Evolutionary conservation across 2,329 filamentous ascomycete species (phyloP), one percentile per base, ranked within the genome.

Genomic region (Pseudopithomyces chartarum): DNA sequence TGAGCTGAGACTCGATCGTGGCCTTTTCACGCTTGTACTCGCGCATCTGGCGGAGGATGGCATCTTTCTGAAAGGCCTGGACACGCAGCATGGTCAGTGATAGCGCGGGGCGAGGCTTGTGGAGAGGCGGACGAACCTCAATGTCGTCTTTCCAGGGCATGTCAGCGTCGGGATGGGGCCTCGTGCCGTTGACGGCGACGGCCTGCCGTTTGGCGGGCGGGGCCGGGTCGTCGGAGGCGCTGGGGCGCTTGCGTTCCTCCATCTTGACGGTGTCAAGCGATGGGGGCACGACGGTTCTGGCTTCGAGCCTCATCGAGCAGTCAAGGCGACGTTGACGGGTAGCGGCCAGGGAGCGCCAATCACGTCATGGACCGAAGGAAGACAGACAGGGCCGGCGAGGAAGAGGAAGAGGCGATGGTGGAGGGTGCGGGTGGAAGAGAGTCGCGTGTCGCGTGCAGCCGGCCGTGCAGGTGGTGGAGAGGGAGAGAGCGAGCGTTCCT

Each of bases 171-270:
- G 85, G 84, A 73, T 87, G 85, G 67, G 84, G 80, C 68, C 84
- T 86, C 62, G 82, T 80, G 71, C 92, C 92, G 82, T 97, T 97
- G 64, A 94, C 85, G 51, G 68, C 65, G 58, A 75, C 67, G 54
- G 92, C 91, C 77, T 96, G 90, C 79, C 92, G 90, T 84, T 98
- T 99, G 73, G 88, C 90, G 20, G 94, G 93, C 65, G 94, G 94
- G 64, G 90, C 90, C 73, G 91, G 82, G 67, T 97, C 92, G 77
- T 95, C 90, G 79, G 86, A 85, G 68, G 90, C 85, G 74, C 92
- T 91, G 74, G 92, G 90, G 86, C 95, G 88, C 86, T 99, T 99
- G 86, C 95, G 92, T 84, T 98, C 95, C 85, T 99, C 95, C 94
- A 98, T 99, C 86, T 95, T 97, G 83, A 87, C 83, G 81, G 91